Evolutionary conservation across 2,329 filamentous ascomycete genomes (phyloP).

Genomic region (Ophiostoma sp.): DNA sequence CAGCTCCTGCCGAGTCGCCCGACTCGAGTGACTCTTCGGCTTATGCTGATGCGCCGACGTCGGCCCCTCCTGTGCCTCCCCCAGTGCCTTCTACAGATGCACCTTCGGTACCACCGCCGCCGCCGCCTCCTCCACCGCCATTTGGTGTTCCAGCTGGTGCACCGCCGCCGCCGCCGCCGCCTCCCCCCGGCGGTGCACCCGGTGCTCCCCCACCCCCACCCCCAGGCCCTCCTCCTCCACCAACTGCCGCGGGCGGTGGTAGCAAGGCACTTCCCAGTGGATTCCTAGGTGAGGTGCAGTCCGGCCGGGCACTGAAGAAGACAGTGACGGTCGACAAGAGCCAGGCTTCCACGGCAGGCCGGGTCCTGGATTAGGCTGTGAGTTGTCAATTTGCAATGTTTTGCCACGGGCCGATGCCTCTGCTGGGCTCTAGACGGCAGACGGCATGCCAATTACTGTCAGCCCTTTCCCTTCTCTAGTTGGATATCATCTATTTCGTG

Average conservation of each 20-base stretch:
- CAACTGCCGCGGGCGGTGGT: slow-evolving; percentile 30
- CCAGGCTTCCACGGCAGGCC: slow-evolving; percentile 63
- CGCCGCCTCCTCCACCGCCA: slow-evolving; percentile 29
- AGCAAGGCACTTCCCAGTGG: slow-evolving; percentile 48
- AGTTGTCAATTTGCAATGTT: neutral
- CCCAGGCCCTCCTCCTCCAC: slow-evolving; percentile 33
- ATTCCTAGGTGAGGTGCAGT: slow-evolving; percentile 76
- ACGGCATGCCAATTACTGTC: neutral
- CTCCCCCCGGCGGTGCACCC: slow-evolving; percentile 33
- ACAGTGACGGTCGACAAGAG: slow-evolving; percentile 86
- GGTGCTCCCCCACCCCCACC: slow-evolving; percentile 41
- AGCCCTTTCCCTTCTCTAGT: neutral
- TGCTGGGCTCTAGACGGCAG: neutral
- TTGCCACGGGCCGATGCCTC: neutral
- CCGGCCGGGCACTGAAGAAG: slow-evolving; percentile 75
- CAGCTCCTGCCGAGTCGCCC: slow-evolving; percentile 23
- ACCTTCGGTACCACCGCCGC: slow-evolving; percentile 28
- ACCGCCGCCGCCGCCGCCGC: slow-evolving; percentile 37
- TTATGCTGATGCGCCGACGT: slow-evolving; percentile 22
- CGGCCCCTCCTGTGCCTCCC: slow-evolving; percentile 24
- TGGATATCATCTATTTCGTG: neutral
- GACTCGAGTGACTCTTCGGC: neutral
- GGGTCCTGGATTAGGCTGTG: slow-evolving; percentile 55
- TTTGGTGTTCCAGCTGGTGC: slow-evolving; percentile 25
- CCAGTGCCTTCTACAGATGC: slow-evolving; percentile 31